A percentile compares a stretch with the other conserved stretches of the same genome.
These are phyloP conservation scores for Henckelia pumila DNA, from an alignment of 257 asterid species.

Conservation along the genomic window DNA sequence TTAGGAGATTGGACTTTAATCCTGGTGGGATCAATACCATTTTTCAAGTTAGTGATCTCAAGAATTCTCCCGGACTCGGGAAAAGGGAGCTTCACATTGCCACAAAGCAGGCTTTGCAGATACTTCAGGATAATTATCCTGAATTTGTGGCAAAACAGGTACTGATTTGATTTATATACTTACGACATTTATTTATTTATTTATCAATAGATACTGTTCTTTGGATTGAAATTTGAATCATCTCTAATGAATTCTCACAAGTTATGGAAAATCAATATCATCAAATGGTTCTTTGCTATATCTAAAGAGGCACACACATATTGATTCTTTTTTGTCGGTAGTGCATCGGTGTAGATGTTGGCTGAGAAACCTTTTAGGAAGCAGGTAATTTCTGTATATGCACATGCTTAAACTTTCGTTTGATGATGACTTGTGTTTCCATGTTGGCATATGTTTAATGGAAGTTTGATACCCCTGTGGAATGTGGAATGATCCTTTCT, in stretches of 20 bases:
- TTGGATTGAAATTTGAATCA: neutral
- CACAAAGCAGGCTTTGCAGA: constrained; percentile 72
- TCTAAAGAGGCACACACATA: neutral
- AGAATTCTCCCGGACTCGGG: constrained; percentile 82
- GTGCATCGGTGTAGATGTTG: neutral
- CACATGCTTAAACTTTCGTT: neutral
- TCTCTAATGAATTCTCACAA: neutral
- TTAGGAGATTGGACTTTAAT: constrained; percentile 63
- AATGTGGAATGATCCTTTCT: neutral
- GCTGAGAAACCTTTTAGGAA: no score
- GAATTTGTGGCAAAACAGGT: constrained; percentile 95
- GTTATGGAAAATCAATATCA: neutral
- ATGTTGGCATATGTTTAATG: neutral
- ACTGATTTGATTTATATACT: neutral
- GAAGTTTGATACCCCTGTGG: neutral
- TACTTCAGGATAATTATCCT: constrained; percentile 94
- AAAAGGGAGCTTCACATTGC: constrained; percentile 75
- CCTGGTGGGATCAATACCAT: constrained; percentile 75
- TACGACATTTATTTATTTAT: constrained; percentile 10
- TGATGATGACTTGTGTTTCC: neutral
- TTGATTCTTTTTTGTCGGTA: constrained; percentile 4
- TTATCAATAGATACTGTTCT: neutral
- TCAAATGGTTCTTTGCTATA: constrained; percentile 1
- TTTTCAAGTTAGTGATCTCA: constrained; percentile 83
- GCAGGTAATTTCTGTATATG: no score